Conservation (phyloP, 192 early-diverging fungal genomes). For the Chytriomyces confervae region DNA sequence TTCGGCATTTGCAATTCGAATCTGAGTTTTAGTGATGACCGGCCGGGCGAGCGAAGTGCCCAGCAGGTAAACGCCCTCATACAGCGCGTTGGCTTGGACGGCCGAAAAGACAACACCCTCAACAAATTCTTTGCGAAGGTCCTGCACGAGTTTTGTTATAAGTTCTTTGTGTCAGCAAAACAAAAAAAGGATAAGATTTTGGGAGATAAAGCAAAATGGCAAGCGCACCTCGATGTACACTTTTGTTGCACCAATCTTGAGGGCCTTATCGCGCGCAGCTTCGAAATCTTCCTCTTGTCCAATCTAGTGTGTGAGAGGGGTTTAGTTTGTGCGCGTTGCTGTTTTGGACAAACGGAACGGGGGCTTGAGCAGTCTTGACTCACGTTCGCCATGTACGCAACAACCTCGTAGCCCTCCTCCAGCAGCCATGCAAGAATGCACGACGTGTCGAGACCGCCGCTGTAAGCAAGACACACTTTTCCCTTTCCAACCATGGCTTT, state of each 20-base stretch:
- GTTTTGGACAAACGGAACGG: not conserved
- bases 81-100: slow-evolving; percentile 93
- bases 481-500: not conserved
- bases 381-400: slow-evolving; percentile 93
- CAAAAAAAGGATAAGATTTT: no score
- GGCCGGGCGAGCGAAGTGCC: slow-evolving; percentile 98
- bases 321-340: not conserved
- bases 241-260: slow-evolving; percentile 89
- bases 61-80: slow-evolving; percentile 94
- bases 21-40: slow-evolving; percentile 85
- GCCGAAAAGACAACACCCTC: slow-evolving; percentile 91
- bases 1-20: slow-evolving; percentile 91
- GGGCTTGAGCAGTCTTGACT: not conserved
- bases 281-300: slow-evolving; percentile 99
- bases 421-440: slow-evolving; percentile 99
- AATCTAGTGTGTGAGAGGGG: slow-evolving; percentile 48
- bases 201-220: no score
- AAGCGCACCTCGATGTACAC: slow-evolving; percentile 85
- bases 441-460: slow-evolving; percentile 98
- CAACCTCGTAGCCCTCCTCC: slow-evolving; percentile 96
- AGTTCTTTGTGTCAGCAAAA: not conserved
- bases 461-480: slow-evolving; percentile 45
- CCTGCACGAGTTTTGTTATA: slow-evolving; percentile 48
- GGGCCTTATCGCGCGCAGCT: slow-evolving; percentile 88
- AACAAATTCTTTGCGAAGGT: slow-evolving; percentile 92